Percentiles rank a stretch among this genome's conserved stretches.
Evolutionary conservation across 2,329 filamentous ascomycete species (phyloP).

Genomic region (Colletotrichum acutatum): DNA sequence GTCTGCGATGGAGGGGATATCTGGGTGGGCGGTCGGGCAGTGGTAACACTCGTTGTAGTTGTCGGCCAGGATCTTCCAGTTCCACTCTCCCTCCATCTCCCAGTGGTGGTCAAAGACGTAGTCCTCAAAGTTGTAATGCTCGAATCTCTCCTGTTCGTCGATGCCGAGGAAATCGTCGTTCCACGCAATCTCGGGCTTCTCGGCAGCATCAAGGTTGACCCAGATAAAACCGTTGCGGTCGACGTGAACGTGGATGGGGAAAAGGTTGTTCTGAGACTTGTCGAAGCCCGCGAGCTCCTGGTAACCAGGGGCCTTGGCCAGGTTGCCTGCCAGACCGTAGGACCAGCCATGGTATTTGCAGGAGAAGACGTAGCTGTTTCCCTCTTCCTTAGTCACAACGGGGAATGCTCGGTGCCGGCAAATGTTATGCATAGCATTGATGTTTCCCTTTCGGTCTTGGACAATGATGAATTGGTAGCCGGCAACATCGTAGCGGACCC

Average conservation of each 20-base stretch:
- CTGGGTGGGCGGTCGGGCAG: constrained; percentile 68
- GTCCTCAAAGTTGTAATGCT: constrained; percentile 59
- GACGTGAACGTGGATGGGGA: constrained; percentile 64
- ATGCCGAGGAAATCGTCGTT: constrained; percentile 61
- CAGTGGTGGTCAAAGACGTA: constrained; percentile 68
- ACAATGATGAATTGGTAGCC: constrained; percentile 66
- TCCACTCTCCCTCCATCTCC: constrained; percentile 67
- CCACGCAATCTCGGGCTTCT: constrained; percentile 59
- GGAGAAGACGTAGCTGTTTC: constrained; percentile 62
- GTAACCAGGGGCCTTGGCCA: constrained; percentile 70
- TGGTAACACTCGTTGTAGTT: constrained; percentile 77
- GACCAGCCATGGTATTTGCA: constrained; percentile 74
- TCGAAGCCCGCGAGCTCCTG: constrained; percentile 66
- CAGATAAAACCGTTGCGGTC: constrained; percentile 67
- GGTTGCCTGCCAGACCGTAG: constrained; percentile 65
- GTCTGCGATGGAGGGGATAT: constrained; percentile 66
- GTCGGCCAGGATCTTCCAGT: constrained; percentile 71
- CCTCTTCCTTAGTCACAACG: constrained; percentile 62
- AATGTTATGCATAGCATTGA: constrained; percentile 72
- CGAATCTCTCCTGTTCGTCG: constrained; percentile 57
- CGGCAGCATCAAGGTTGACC: constrained; percentile 64
- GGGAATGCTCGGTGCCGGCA: constrained; percentile 71
- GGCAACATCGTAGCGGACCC: constrained; percentile 64
- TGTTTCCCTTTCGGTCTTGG: constrained; percentile 59
- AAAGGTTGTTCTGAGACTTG: constrained; percentile 64